Percentiles rank a stretch among this genome's conserved stretches.
phyloP scores from a whole-genome alignment of 1,284 basidiomycete genomes.

The Mycena sp. region DNA sequence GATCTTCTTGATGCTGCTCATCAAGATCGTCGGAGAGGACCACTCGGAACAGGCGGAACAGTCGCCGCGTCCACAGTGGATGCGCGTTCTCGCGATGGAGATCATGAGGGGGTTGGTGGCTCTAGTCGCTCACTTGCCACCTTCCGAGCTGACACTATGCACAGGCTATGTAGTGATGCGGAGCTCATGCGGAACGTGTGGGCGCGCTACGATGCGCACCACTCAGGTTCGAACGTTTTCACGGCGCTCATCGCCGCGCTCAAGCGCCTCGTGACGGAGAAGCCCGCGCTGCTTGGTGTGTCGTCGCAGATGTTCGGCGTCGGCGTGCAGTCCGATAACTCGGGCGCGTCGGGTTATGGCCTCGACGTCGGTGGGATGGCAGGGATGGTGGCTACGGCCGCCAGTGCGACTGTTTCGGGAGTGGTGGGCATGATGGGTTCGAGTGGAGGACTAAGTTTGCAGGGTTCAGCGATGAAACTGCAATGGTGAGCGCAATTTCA shows the following conservation, averaged over 20 bases:
- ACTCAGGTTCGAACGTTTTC: slow-evolving; percentile 73
- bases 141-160: slow-evolving; percentile 24
- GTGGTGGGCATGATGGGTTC: slow-evolving; percentile 77
- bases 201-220: slow-evolving; percentile 81
- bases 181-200: slow-evolving; percentile 85
- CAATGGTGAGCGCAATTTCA: slow-evolving; percentile 68
- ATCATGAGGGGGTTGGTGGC: slow-evolving; percentile 80
- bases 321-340: slow-evolving; percentile 60
- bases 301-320: slow-evolving; percentile 83
- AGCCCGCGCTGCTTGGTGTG: slow-evolving; percentile 84
- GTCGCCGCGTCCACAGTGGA: slow-evolving; percentile 76
- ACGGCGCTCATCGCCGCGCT: slow-evolving; percentile 83
- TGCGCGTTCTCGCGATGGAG: slow-evolving; percentile 91
- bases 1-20: slow-evolving; percentile 85
- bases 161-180: slow-evolving; percentile 83
- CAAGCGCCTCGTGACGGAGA: slow-evolving; percentile 88
- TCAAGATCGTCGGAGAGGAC: slow-evolving; percentile 82
- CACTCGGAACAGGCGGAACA: slow-evolving; percentile 42
- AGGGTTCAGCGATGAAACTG: slow-evolving; percentile 82
- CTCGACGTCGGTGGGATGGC: slow-evolving; percentile 79
- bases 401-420: slow-evolving; percentile 80
- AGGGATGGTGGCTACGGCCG: slow-evolving; percentile 85
- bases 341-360: slow-evolving; percentile 51
- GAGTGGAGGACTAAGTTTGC: slow-evolving; percentile 69
- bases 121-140: slow-evolving; percentile 34